Conservation (phyloP, 1,284 basidiomycete genomes). For the Cutaneotrichosporon sp. region DNA sequence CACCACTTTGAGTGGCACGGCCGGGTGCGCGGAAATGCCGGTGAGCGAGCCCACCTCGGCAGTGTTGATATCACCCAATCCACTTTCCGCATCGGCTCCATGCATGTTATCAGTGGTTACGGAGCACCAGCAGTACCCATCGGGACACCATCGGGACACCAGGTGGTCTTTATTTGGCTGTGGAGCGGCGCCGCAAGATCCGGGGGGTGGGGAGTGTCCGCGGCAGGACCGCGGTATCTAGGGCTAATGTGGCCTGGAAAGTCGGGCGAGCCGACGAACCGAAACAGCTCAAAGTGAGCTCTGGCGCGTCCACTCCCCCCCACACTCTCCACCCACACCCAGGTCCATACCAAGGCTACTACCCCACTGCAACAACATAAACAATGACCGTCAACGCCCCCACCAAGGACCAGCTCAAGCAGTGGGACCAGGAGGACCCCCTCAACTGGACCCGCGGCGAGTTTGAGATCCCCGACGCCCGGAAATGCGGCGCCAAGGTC, state of each 20-base stretch:
- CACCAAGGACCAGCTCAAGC: slow-evolving; percentile 27
- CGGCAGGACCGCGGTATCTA: background rate
- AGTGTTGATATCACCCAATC: too few species aligned
- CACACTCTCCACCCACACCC: background rate
- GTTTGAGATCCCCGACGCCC: slow-evolving; percentile 49
- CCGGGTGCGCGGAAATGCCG: background rate
- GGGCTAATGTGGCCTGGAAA: too few species aligned
- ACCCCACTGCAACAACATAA: background rate
- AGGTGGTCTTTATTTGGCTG: too few species aligned
- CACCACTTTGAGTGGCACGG: background rate
- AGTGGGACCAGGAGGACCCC: slow-evolving; percentile 45
- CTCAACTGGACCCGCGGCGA: slow-evolving; percentile 52
- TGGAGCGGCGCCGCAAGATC: too few species aligned
- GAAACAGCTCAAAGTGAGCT: background rate
- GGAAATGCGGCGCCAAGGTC: slow-evolving; percentile 47
- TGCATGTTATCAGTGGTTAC: too few species aligned
- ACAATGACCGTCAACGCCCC: slow-evolving; percentile 13
- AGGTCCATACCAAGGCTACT: background rate
- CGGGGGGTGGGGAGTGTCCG: background rate
- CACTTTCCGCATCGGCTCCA: background rate
- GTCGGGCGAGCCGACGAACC: too few species aligned
- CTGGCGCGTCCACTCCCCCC: background rate
- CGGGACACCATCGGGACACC: background rate
- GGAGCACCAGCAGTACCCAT: too few species aligned
- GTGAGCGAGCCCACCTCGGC: background rate